Evolutionary conservation across 225 moss, liverwort and hornwort species (phyloP), one percentile per base, ranked within the genome.

Genomic region (Marchantia polymorpha): DNA sequence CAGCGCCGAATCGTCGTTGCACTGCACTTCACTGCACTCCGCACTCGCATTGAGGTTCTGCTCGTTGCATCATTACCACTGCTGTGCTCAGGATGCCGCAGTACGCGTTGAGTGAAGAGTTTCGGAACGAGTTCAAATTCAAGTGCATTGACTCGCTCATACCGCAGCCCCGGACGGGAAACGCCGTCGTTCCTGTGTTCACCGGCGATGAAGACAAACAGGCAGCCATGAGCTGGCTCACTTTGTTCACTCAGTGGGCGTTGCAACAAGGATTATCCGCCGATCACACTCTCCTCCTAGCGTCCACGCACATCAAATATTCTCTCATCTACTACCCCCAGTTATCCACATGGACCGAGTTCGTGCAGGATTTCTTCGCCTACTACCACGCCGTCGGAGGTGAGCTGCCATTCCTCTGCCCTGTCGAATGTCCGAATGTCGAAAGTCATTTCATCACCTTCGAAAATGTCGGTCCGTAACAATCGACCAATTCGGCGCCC

Each of bases 61-160:
- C 30, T 69, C 29, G 46, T 46, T 46, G 69, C 46, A 69, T 47
- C 69, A 46, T 69, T 48, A 68, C 69, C 10, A 19, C 73, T 73
- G 53, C 7, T 23, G 52, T 64, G 31, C 31, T 70, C 68, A 79
- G 68, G 30, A 84, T 84, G 87, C 81, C 79, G 87, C 87, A 80
- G 69, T 87, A 87, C 77, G 87, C 87, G 27, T 72, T 87, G 59
- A 84, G 84, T 83, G 73, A 78, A n/a, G 87, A 87, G 82, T 84
- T 87, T 55, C 81, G 87, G 84, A 84, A 82, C 78, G 87, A 87
- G 71, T 87, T 87, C 77, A 87, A 87, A 61, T 87, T 87, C 73
- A 87, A 80, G 72, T 87, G 87, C 77, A 60, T 84, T 69, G 87
- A 87, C 79, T 80, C 80, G 26, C 76, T 87, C 51, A 87, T 87